Base-by-base conservation (phyloP, 106 monocot species). In the Phalaenopsis equestris region DNA sequence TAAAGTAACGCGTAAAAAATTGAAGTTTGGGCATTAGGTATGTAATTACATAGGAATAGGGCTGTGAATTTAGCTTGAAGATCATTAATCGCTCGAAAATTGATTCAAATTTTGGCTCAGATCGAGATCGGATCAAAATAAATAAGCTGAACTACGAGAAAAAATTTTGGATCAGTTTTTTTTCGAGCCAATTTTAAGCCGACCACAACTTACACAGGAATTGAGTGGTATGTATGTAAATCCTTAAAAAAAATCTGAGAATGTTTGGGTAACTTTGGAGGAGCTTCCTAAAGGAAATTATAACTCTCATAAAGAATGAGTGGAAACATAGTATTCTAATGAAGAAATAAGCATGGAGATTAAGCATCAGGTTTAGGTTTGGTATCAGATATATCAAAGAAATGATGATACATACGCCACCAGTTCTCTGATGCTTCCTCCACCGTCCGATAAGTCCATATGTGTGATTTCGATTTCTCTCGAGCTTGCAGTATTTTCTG, bases 401-500 rank as follows among this genome's bases (percentile, higher is more conserved):
- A 70, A 67, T 80, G 89, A 48, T 56, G 48, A 81, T 88, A 93
- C 88, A 91, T 88, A 81, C 75, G 84, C 87, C 86, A 87, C 96
- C 96, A 96, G 77, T 96, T 86, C 61, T 75, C 82, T 0, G 96
- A 91, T 42, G 96, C 96, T 80, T 96, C 93, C 73, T 96, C 96
- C 21, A 89, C 91, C 0, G 93, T 91, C 61, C 89, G 88, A 77
- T 89, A 90, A n/a, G 88, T 90, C 96, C 96, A 96, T 38, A 96
- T 90, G 79, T 93, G 96, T n/a, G 88, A 77, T 67, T 85, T 90
- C 21, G 84, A 82, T 67, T 82, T 90, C 84, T 96, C 91, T 23
- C 93, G 85, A 6, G 81, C 86, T 55, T 87, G 88, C 2, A 96
- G 82, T 74, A 96, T 93, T 70, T 93, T 88, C 93, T 96, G 83